Base-by-base conservation (phyloP, 2,329 filamentous ascomycete genomes). In the Dactylellina parvicollis region DNA sequence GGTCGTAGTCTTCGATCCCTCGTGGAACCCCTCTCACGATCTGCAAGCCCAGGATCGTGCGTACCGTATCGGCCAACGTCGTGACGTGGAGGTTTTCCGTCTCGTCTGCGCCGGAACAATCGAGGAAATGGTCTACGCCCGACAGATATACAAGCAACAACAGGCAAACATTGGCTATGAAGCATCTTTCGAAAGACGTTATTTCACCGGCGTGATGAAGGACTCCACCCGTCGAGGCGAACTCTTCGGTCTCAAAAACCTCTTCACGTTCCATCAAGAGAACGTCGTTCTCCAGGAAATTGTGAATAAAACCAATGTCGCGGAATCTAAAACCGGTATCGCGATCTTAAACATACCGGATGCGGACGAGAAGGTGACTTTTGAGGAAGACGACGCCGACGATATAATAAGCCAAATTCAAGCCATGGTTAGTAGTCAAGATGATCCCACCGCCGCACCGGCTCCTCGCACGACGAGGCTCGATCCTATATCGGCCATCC, bases 131-230 rank as follows among this genome's bases (percentile, higher is more conserved):
- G 92, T 98, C 5, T 99, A 99, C 78, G 95, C 94, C 0, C 87
- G 95, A 4, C 95, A 99, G 78, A 95, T 99, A 38, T 99, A 99
- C 85, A 99, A 99, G 80, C 95, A 99, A 79, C 95, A 99, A 78
- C 95, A 98, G 82, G 94, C 95, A 24, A 98, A 97, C 78, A 98
- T 99, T 69, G 95, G 92, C 0, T 98, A 99, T 81, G 96, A 89
- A 32, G 95, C 95, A 0, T 96, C 92, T 0, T 90, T 89, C 3
- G 95, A 99, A 80, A 88, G 95, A 2, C 88, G 95, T 1, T 99
- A 99, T 80, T 99, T 99, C 83, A 92, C 90, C 76, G 95, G 95
- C 40, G 92, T 98, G 0, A 94, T 97, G 81, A 90, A 96, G 74
- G 87, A 92, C 76, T 87, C 87, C 22, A 87, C 87, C 26, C 88